These are phyloP conservation scores for Sugiyamaella marilandica DNA, from an alignment of 805 yeast genomes.

Conservation along the genomic window DNA sequence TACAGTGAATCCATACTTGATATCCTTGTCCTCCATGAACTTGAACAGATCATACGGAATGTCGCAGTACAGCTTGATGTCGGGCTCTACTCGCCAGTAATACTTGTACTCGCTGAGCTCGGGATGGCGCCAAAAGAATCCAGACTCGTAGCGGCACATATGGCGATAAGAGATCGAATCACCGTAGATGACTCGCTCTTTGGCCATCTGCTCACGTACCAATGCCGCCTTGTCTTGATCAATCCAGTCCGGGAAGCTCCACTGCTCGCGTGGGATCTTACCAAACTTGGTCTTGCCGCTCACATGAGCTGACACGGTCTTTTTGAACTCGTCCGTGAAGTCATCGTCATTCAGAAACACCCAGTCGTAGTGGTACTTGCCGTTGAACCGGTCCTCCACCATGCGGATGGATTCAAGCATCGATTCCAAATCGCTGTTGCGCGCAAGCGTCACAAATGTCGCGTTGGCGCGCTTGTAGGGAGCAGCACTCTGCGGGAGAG, in stretches of 20 bases:
- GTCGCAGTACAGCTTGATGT: constrained; percentile 67
- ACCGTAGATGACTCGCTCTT: constrained; percentile 63
- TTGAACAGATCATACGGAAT: constrained; percentile 74
- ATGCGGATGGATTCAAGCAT: constrained; percentile 58
- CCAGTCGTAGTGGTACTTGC: constrained; percentile 80
- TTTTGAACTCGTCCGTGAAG: constrained; percentile 67
- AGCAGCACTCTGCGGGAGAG: constrained; percentile 9
- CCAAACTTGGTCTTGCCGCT: constrained; percentile 73
- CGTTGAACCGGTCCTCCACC: constrained; percentile 78
- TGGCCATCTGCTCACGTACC: constrained; percentile 53
- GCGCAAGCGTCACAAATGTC: constrained; percentile 54
- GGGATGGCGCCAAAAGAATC: constrained; percentile 73
- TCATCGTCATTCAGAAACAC: constrained; percentile 80
- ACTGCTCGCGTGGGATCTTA: constrained; percentile 66
- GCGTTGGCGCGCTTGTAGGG: constrained; percentile 35
- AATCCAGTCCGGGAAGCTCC: constrained; percentile 82
- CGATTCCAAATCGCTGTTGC: constrained; percentile 59
- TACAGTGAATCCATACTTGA: constrained; percentile 72
- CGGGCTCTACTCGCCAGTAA: constrained; percentile 94
- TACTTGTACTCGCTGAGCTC: constrained; percentile 65
- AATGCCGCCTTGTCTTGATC: constrained; percentile 66
- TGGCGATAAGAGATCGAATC: constrained; percentile 72
- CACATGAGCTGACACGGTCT: constrained; percentile 46
- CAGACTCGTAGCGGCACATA: constrained; percentile 87
- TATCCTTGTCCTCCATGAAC: constrained; percentile 70